Evolutionary conservation across 2,329 filamentous ascomycete genomes (phyloP), one percentile per base, ranked within the genome.

Genomic region (Colletotrichum liriopes): DNA sequence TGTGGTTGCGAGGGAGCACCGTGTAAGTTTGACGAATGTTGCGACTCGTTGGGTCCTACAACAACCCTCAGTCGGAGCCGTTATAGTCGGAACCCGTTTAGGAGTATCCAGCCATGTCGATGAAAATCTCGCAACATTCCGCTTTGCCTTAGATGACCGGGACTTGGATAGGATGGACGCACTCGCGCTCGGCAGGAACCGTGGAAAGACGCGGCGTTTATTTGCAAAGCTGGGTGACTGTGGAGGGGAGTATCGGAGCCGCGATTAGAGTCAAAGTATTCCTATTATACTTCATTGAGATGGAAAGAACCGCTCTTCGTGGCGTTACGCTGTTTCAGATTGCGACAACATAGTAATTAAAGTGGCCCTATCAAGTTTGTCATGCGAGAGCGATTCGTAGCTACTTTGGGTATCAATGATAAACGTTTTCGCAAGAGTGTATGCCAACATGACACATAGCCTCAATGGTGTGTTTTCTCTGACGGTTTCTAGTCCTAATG

Each of bases 41-140:
- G 64, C 54, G 20, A 58, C 64, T 51, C 64, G 64, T 12, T 66
- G 64, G 64, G 29, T 66, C 35, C 54, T 66, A 11, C 64, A 66
- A 39, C 64, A 66, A 26, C 64, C 54, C 16, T 18, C 54, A 8
- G 64, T 66, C 12, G 64, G 54, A 8, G 54, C 64, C 5, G 35
- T 59, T 14, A 59, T 59, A 23, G 43, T 59, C 7, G 64, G 64
- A 14, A 66, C 54, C 14, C 63, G 54, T 5, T 23, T 66, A 14
- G 54, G 63, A n/a, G 2, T 59, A n/a, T 59, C 63, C 2, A 66
- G 43, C 14, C 63, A 59, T 7, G 54, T 49, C 5, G 41, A 66
- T 20, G 54, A 66, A 11, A 51, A 66, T 52, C 54, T 66, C 29
- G 54, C 63, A 6, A 59, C 63, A 5, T 66, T 66, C 32, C 23